Evolutionary conservation across 345 rosid genomes (phyloP), one percentile per base, ranked within the genome.

Genomic region (Turritis glabra): DNA sequence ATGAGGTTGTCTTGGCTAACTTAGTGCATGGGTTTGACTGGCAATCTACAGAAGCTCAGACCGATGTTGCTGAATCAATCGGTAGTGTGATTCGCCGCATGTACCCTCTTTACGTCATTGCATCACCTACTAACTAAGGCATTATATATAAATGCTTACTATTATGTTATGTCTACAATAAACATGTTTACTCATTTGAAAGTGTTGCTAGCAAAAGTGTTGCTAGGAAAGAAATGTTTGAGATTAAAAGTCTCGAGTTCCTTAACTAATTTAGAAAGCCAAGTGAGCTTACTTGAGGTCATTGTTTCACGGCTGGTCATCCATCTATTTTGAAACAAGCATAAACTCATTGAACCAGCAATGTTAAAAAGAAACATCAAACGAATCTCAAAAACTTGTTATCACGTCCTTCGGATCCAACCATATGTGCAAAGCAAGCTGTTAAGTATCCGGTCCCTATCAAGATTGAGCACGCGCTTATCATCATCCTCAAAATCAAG

Each of bases 1-100:
- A 35, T 64, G 85, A 82, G 67, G 38, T 74, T 7, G 60, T 54
- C 7, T 50, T 80, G 47, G 83, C 81, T 19, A 80, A 73, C 60
- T 50, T 80, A 0, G 18, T 80, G 32, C 74, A 70, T 62, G 61
- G 23, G 33, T 80, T 82, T 56, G 67, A 80, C 1, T 82, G 85
- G 85, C 14, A 56, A 37, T 13, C 67, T 7, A 37, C 62, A 38
- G 74, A 60, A 12, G 69, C 51, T 17, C 41, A 41, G 33, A 53
- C 44, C 1, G 38, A 52, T 8, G 64, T 59, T 17, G 38, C 69
- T 32, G 79, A 76, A 69, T 68, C 69, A 40, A 22, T 46, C 3
- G 74, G 74, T 69, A 32, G 38, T 41, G 74, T 41, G 64, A 43
- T 68, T 69, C 79, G 33, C 30, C 74, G 74, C 38, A 50, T 41